These are phyloP conservation scores for Knoxdaviesia proteae DNA, from an alignment of 2,329 filamentous ascomycete genomes.

Conservation along the genomic window DNA sequence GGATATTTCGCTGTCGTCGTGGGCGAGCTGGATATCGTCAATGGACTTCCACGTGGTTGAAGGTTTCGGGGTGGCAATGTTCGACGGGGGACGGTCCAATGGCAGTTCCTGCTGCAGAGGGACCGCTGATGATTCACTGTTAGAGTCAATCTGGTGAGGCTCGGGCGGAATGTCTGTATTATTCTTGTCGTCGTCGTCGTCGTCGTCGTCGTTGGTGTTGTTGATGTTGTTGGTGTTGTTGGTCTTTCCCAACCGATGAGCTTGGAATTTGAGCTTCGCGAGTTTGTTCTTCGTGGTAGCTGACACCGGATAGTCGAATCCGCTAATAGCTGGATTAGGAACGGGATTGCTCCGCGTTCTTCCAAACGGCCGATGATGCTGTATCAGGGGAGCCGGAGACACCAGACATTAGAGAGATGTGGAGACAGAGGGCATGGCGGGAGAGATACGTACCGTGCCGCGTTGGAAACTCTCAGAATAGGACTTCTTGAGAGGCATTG, in stretches of 20 bases:
- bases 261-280: conserved; percentile 32
- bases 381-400: no score
- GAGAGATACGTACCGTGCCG: no score
- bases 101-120: background rate
- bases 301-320: no score
- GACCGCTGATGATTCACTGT: background rate
- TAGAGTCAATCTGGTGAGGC: background rate
- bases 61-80: conserved; percentile 1
- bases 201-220: conserved; percentile 4
- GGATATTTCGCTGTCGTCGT: conserved; percentile 5
- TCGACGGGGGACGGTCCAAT: background rate
- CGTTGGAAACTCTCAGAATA: no score
- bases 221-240: conserved; percentile 5
- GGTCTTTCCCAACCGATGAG: conserved; percentile 7
- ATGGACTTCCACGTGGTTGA: background rate
- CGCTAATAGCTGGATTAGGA: no score
- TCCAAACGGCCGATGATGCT: no score
- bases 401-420: no score
- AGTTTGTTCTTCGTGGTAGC: conserved; percentile 35
- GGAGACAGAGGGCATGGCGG: no score
- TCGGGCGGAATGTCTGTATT: background rate
- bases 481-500: no score
- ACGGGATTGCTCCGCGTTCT: no score
- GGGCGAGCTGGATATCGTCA: background rate
- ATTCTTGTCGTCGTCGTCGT: conserved; percentile 5